These are phyloP conservation scores for Acacia melanoxylon DNA, from an alignment of 306 rosid genomes.

Conservation along the genomic window DNA sequence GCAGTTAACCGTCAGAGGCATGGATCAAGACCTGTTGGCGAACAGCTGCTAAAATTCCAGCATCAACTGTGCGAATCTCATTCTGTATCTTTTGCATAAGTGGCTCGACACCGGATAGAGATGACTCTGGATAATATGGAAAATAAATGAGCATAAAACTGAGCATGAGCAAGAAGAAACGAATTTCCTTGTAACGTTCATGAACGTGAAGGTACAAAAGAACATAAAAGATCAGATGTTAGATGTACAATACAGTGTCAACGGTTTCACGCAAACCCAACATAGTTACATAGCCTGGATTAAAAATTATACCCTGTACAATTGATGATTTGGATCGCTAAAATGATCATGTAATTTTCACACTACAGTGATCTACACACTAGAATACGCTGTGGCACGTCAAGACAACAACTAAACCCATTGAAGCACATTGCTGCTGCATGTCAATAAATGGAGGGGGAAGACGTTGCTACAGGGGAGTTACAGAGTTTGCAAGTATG, in stretches of 20 bases:
- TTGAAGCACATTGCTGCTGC: background rate
- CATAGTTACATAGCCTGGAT: background rate
- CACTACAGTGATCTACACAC: background rate
- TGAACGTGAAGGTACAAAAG: background rate
- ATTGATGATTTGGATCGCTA: background rate
- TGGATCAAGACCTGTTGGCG: conserved; percentile 76
- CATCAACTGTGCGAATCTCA: conserved; percentile 94
- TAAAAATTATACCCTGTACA: background rate
- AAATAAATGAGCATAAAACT: background rate
- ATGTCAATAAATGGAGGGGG: background rate
- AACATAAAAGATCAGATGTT: background rate
- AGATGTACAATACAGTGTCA: background rate
- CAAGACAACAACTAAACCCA: conserved; percentile 1
- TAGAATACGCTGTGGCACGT: background rate
- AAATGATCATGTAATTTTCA: background rate
- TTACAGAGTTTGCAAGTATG: background rate
- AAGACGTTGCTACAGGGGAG: background rate
- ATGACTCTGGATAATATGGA: conserved; percentile 59
- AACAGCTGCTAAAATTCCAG: conserved; percentile 89
- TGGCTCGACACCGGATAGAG: conserved; percentile 91
- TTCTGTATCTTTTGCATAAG: conserved; percentile 94
- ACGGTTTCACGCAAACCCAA: background rate
- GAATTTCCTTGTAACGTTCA: background rate
- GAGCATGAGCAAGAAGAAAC: conserved; percentile 1
- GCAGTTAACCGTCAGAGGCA: background rate